Conservation (phyloP, 306 rosid species). For the Mimosa bimucronata region DNA sequence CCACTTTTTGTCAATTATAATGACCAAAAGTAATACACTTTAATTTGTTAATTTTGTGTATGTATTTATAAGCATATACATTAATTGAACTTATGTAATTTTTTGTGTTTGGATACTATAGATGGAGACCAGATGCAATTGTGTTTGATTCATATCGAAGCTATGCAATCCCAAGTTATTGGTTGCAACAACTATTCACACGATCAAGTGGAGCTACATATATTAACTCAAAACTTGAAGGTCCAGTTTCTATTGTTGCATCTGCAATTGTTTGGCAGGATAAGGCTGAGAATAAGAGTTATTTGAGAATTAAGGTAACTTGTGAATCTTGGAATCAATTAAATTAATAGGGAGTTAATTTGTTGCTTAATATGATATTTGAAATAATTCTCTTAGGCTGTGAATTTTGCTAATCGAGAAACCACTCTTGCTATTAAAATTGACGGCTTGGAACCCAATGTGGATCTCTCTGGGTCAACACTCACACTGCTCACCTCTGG, state of each 20-base stretch:
- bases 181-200: slow-evolving; percentile 53
- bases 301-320: slow-evolving; percentile 61
- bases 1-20: slow-evolving; percentile 83
- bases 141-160: slow-evolving; percentile 72
- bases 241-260: slow-evolving; percentile 41
- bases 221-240: slow-evolving; percentile 45
- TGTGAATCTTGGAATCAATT: background rate
- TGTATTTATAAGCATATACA: background rate
- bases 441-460: slow-evolving; percentile 47
- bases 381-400: background rate
- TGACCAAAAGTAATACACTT: slow-evolving; percentile 61
- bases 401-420: background rate
- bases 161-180: slow-evolving; percentile 79
- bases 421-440: slow-evolving; percentile 39
- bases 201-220: slow-evolving; percentile 66
- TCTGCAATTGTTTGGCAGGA: slow-evolving; percentile 59
- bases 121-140: slow-evolving; percentile 94
- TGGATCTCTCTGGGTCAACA: slow-evolving; percentile 38
- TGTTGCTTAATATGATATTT: background rate
- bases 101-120: slow-evolving; percentile 22
- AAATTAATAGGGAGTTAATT: background rate
- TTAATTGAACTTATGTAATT: background rate
- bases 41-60: background rate
- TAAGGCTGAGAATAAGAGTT: slow-evolving; percentile 26
- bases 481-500: background rate